Conservation (phyloP, 78 protist genomes). For the Cavenderia fasciculata region DNA sequence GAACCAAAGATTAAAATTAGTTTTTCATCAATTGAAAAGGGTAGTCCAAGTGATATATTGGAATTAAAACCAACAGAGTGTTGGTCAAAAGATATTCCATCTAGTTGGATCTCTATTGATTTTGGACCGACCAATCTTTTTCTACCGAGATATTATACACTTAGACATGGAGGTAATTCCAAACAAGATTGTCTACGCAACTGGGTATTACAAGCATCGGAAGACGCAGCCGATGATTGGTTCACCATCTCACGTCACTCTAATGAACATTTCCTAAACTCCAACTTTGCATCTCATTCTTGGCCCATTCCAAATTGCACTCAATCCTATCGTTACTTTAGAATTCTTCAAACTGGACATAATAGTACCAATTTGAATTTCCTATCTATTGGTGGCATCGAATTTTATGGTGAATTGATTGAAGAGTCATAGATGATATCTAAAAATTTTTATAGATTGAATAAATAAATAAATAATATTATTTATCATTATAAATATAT, state of each 20-base stretch:
- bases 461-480: too few relatives aligned
- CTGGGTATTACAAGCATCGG: slow-evolving; percentile 79
- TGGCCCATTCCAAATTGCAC: slow-evolving; percentile 49
- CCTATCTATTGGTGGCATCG: slow-evolving; percentile 63
- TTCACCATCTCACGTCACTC: slow-evolving; percentile 14
- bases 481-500: too few relatives aligned
- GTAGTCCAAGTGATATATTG: background rate
- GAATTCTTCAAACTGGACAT: slow-evolving; percentile 71
- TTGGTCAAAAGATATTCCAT: slow-evolving; percentile 79
- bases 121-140: slow-evolving; percentile 6
- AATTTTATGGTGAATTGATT: slow-evolving; percentile 83
- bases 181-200: slow-evolving; percentile 67
- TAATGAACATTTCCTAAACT: slow-evolving; percentile 16
- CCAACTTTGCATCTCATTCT: slow-evolving; percentile 35
- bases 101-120: slow-evolving; percentile 73
- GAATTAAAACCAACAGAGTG: slow-evolving; percentile 14
- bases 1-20: background rate
- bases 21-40: slow-evolving; percentile 49
- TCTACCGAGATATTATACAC: slow-evolving; percentile 43
- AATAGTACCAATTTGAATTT: slow-evolving; percentile 75
- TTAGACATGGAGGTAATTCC: slow-evolving; percentile 76
- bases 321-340: slow-evolving; percentile 16
- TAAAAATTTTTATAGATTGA: too few relatives aligned
- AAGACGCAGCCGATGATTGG: slow-evolving; percentile 61
- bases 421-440: too few relatives aligned